Evolutionary conservation across 2,329 filamentous ascomycete species (phyloP).

Genomic region (Grosmannia huntii): DNA sequence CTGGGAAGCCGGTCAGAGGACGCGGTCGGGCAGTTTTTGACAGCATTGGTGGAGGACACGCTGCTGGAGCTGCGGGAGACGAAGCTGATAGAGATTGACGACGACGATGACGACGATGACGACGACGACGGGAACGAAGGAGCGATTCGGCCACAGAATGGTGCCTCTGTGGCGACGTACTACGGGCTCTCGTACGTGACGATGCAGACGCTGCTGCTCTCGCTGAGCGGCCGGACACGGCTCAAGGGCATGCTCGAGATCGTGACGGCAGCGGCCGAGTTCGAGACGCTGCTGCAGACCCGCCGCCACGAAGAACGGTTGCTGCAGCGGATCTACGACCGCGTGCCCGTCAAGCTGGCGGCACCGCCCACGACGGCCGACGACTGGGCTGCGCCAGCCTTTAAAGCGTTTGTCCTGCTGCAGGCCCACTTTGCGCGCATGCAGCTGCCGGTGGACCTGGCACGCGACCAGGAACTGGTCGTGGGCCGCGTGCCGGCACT

Average conservation of each 20-base stretch:
- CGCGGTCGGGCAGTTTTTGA: constrained; percentile 84
- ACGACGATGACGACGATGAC: constrained; percentile 79
- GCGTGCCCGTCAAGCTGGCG: constrained; percentile 89
- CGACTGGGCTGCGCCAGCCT: constrained; percentile 85
- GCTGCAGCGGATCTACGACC: constrained; percentile 84
- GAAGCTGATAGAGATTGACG: constrained; percentile 91
- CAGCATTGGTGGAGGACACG: constrained; percentile 86
- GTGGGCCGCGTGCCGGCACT: constrained; percentile 75
- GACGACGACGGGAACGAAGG: constrained; percentile 44
- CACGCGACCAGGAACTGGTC: constrained; percentile 88
- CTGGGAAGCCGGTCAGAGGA: constrained; percentile 81
- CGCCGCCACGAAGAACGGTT: constrained; percentile 82
- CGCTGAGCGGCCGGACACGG: constrained; percentile 80
- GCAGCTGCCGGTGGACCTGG: constrained; percentile 89
- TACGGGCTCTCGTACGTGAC: constrained; percentile 99
- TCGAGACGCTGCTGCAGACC: constrained; percentile 90
- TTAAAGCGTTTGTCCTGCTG: constrained; percentile 94
- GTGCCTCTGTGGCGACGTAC: constrained; percentile 96
- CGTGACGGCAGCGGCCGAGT: constrained; percentile 91
- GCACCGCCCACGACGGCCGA: constrained; percentile 33
- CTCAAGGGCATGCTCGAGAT: constrained; percentile 96
- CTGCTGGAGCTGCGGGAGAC: constrained; percentile 82
- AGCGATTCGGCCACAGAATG: constrained; percentile 76
- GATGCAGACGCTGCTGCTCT: constrained; percentile 96
- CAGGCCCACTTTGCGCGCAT: constrained; percentile 97